Evolutionary conservation across 2,329 filamentous ascomycete genomes (phyloP), one percentile per base, ranked within the genome.

Genomic region (Alternaria dauci): DNA sequence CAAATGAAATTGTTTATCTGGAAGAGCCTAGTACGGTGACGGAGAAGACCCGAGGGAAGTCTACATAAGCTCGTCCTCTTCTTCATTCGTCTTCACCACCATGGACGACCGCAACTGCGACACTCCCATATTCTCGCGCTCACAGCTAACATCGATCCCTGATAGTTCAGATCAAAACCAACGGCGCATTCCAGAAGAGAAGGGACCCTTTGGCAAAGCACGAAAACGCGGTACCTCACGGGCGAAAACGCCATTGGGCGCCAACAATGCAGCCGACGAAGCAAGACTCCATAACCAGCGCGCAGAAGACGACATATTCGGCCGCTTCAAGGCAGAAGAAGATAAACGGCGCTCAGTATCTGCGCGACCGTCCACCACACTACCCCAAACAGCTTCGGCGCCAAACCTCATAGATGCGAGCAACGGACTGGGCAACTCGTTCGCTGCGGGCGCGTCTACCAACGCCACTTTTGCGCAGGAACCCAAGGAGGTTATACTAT

Each of bases 401-500:
- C 69, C 71, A 16, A 78, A 77, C 41, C 62, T 77, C 2, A 59
- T 73, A 42, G 75, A 76, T n/a, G 66, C 62, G 18, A 67, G 62
- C n/a, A 63, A 63, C 39, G 72, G 71, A 11, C 55, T 74, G 4
- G 66, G 64, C 28, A 61, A 58, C 41, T 76, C 73, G 12, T 76
- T 76, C 57, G 59, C 70, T 8, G 52, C 63, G 18, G 70, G 72
- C 53, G 66, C 70, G 59, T 56, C 70, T 5, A 58, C 81, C 46
- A 79, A 78, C 61, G 71, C 81, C 16, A 74, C 75, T 73, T 57
- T 56, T 20, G 65, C 76, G 43, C 85, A 84, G 64, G 85, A 87
- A 65, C 87, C 89, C 2, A 90, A 91, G 39, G 93, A 97, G 79
- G 87, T 96, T 64, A 88, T 97, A 56, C 84, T 98, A 16, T 91